phyloP scores from a whole-genome alignment of 139 green algal genomes.

The Penium margaritaceum region DNA sequence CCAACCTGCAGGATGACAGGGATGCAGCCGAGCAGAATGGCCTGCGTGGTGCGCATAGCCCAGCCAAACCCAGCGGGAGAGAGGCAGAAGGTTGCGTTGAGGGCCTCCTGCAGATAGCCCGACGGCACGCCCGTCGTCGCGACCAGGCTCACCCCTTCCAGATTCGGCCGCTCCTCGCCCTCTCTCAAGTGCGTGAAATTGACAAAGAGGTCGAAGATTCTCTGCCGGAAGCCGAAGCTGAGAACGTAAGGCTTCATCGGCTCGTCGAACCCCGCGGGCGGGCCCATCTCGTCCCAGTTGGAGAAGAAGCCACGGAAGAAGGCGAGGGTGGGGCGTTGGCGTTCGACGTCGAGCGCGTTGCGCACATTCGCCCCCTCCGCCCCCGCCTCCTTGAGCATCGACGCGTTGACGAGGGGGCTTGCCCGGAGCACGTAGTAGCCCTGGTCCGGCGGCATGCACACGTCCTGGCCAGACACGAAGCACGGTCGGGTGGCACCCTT shows the following conservation, averaged over 20 bases:
- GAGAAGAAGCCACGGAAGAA: too few relatives aligned
- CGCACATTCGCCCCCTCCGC: too few relatives aligned
- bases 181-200: neutral
- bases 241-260: too few relatives aligned
- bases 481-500: slow-evolving; percentile 16
- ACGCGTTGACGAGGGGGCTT: too few relatives aligned
- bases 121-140: neutral
- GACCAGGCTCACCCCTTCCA: neutral
- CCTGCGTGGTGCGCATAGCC: slow-evolving; percentile 5
- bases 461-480: slow-evolving; percentile 36
- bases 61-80: slow-evolving; percentile 37
- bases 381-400: too few relatives aligned
- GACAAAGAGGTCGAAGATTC: slow-evolving; percentile 35
- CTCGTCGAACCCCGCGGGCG: too few relatives aligned
- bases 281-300: too few relatives aligned
- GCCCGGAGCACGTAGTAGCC: too few relatives aligned
- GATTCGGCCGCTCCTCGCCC: too few relatives aligned
- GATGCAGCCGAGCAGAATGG: slow-evolving; percentile 43
- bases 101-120: neutral
- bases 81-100: slow-evolving; percentile 34
- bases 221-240: slow-evolving; percentile 49
- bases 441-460: slow-evolving; percentile 33
- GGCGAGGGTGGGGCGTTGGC: too few relatives aligned
- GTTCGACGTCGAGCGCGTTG: too few relatives aligned
- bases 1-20: slow-evolving; percentile 47